Evolutionary conservation across 2,329 filamentous ascomycete species (phyloP), one percentile per base, ranked within the genome.

Genomic region (Ophiostoma quercus): DNA sequence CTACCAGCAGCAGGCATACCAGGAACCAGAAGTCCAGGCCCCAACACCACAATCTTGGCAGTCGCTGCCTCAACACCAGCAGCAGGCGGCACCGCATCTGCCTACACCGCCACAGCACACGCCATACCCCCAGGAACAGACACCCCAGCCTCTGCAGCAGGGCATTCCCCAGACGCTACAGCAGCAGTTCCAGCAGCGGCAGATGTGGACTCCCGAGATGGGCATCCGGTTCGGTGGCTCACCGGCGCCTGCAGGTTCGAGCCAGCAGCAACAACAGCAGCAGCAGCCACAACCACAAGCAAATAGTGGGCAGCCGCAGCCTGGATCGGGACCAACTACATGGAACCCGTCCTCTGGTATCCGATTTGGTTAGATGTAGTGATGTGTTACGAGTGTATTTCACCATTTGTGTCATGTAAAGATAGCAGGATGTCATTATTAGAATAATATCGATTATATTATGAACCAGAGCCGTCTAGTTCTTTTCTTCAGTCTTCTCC

Each of bases 181-280:
- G 34, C 70, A 67, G 32, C 69, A 71, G 25, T 66, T 37, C 9
- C 70, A 22, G 51, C 73, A 71, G 51, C 72, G 68, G 29, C 62
- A 78, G 7, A 88, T 91, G 77, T 97, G 93, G 93, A 89, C 87
- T 69, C 92, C 92, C 0, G 88, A 90, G 1, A 89, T 92, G 83
- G 91, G 90, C 0, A 95, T 96, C 75, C 89, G 88, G 70, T 96
- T 97, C 78, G 87, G 86, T 0, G 84, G 80, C 3, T 73, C 80
- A 19, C 75, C 79, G 16, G 73, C 74, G 72, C 74, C 76, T 22
- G 72, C 77, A 14, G 39, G 19, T 3, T n/a, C 22, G 3, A 8
- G 51, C 25, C n/a, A 25, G 19, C n/a, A 25, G 19, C 43, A 47
- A n/a, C 34, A 54, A 54, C 75, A 74, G 68, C 72, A 75, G 54